These are phyloP conservation scores for Pseudogymnoascus sp. DNA, from an alignment of 2,329 filamentous ascomycete species.

Conservation along the genomic window DNA sequence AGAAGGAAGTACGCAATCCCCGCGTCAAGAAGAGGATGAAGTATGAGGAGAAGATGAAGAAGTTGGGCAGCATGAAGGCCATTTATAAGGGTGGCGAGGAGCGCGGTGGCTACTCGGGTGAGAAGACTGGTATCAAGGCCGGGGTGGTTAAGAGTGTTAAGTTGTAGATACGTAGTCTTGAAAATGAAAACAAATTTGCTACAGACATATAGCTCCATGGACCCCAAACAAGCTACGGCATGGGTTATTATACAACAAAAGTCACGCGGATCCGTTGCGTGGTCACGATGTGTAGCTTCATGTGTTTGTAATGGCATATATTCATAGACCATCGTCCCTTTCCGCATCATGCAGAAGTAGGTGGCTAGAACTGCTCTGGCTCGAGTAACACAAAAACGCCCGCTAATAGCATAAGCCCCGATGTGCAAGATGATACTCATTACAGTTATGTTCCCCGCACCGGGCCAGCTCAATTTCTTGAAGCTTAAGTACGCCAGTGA, in stretches of 20 bases:
- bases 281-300: neutral
- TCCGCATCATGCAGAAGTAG: neutral
- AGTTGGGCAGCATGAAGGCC: constrained; percentile 77
- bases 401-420: constrained; percentile 7
- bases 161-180: constrained; percentile 48
- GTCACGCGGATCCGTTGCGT: neutral
- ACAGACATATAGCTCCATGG: neutral
- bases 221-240: neutral
- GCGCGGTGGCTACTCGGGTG: constrained; percentile 80
- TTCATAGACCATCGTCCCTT: neutral
- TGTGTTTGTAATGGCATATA: constrained; percentile 6
- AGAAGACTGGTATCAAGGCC: constrained; percentile 91
- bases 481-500: neutral
- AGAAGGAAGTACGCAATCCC: constrained; percentile 92
- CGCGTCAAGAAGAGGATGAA: constrained; percentile 97
- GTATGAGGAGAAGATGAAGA: constrained; percentile 97
- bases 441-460: neutral
- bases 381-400: neutral
- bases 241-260: neutral
- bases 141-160: constrained; percentile 90
- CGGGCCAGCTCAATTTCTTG: constrained; percentile 1
- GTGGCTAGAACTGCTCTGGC: constrained; percentile 2
- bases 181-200: neutral
- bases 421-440: constrained; percentile 5
- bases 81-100: constrained; percentile 82